Base-by-base conservation (phyloP, 2,329 filamentous ascomycete species). In the Exophiala phaeomuriformis region DNA sequence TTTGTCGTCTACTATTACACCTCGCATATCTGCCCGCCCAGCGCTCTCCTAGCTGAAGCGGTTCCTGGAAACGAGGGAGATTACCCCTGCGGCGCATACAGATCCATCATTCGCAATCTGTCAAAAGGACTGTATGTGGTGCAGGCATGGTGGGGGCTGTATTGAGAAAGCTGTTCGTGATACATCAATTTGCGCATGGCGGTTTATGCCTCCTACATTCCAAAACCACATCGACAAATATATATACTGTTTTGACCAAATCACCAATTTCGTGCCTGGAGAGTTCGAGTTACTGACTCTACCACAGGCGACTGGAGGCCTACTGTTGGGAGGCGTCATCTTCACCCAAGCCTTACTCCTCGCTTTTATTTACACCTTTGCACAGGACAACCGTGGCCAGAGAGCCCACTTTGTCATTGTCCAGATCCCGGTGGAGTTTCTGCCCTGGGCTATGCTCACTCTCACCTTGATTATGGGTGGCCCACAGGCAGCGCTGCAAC, bases 41-140 rank as follows among this genome's bases (percentile, higher is more conserved):
- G 84, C 78, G 67, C 49, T 63, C 42, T 66, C 72, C 79, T 84
- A 81, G 76, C 84, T 87, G 84, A 84, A 78, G 71, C 84, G 85
- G 84, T 88, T 88, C 85, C 85, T 88, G 84, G 75, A 86, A 83
- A 72, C 76, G 85, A 88, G 85, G 85, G 78, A 88, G 84, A 88
- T 81, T 75, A 80, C 82, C 84, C 83, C 79, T 81, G 76, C 79
- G 78, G 76, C 76, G 77, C 72, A 64, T 70, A 64, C 72, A 73
- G 74, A 72, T 75, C 78, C 77, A 74, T 82, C 77, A 83, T 86
- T 85, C 83, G 82, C 82, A 83, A 72, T 71, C 74, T 74, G 68
- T 65, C 65, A 30, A 35, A 68, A 74, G 78, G 81, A 75, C 75
- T 79, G 76, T 74, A 72, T 76, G 81, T 76, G 79, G 77, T 83